These are phyloP conservation scores for Candida qinlingensis DNA, from an alignment of 805 yeast genomes.

Conservation along the genomic window DNA sequence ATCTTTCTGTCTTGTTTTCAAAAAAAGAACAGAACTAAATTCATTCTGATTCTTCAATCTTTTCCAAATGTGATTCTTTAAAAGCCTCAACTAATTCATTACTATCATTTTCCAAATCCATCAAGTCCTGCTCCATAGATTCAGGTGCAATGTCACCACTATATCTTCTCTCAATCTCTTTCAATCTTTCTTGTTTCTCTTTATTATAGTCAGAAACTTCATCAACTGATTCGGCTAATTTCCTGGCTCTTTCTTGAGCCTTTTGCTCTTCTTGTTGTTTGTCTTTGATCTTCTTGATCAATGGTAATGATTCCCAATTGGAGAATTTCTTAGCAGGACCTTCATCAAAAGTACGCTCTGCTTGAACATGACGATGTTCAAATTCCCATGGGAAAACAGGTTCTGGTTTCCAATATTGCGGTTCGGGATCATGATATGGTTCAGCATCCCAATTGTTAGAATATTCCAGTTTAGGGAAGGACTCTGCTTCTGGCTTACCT, in stretches of 20 bases:
- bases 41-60: not conserved
- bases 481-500: slow-evolving; percentile 24
- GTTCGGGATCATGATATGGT: not conserved
- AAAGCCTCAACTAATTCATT: slow-evolving; percentile 1
- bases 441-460: slow-evolving; percentile 1
- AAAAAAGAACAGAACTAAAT: too few relatives aligned
- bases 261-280: slow-evolving; percentile 10
- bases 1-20: too few relatives aligned
- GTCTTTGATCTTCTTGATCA: slow-evolving; percentile 18
- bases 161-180: slow-evolving; percentile 17
- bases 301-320: slow-evolving; percentile 20
- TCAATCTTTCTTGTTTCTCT: slow-evolving; percentile 15
- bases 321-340: slow-evolving; percentile 7
- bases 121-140: slow-evolving; percentile 6
- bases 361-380: slow-evolving; percentile 9
- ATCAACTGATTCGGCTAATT: slow-evolving; percentile 14
- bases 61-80: not conserved
- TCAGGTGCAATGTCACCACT: slow-evolving; percentile 3
- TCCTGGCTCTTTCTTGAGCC: slow-evolving; percentile 4
- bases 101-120: slow-evolving; percentile 6
- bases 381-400: slow-evolving; percentile 30
- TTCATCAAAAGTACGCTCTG: slow-evolving; percentile 22
- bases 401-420: slow-evolving; percentile 11
- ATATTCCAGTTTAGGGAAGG: slow-evolving; percentile 13
- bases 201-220: slow-evolving; percentile 15